Evolutionary conservation across 2,329 filamentous ascomycete species (phyloP).

Genomic region (Aspergillus pseudoglaucus): DNA sequence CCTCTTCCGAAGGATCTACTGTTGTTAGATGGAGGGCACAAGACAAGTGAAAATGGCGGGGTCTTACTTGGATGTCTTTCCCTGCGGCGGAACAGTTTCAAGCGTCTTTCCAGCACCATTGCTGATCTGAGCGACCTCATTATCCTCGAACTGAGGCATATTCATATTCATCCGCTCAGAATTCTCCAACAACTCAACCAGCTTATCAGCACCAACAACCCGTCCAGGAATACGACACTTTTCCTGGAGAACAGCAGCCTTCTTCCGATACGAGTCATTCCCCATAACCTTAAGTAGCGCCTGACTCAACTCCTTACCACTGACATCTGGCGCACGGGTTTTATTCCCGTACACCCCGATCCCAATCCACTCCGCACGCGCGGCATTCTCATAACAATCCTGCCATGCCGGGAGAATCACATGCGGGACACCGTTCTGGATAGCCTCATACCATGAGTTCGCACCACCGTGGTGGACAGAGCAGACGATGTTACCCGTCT

Average conservation of each 20-base stretch:
- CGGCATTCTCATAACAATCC: constrained; percentile 40
- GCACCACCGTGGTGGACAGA: constrained; percentile 43
- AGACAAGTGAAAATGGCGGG: too few relatives aligned
- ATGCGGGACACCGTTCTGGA: constrained; percentile 40
- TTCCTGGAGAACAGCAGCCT: constrained; percentile 9
- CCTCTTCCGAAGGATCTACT: constrained; percentile 7
- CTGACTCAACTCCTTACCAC: constrained; percentile 19
- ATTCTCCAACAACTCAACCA: constrained; percentile 12
- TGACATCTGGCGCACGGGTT: constrained; percentile 25
- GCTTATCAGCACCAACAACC: constrained; percentile 13
- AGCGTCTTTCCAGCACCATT: constrained; percentile 10
- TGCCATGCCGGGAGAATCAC: constrained; percentile 41
- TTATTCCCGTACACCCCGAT: constrained; percentile 37
- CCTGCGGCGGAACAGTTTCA: constrained; percentile 1
- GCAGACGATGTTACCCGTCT: constrained; percentile 33
- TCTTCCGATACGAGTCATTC: constrained; percentile 13
- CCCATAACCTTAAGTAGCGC: constrained; percentile 19
- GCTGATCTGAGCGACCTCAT: constrained; percentile 7
- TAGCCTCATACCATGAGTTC: constrained; percentile 42
- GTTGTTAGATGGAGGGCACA: background rate
- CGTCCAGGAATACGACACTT: constrained; percentile 16
- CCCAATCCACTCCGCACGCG: constrained; percentile 34
- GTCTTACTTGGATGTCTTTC: constrained; percentile 8
- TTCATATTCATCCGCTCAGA: constrained; percentile 13
- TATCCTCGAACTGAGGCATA: constrained; percentile 8